phyloP scores from a whole-genome alignment of 179 eudicot genomes.

The Camellia oleifera region DNA sequence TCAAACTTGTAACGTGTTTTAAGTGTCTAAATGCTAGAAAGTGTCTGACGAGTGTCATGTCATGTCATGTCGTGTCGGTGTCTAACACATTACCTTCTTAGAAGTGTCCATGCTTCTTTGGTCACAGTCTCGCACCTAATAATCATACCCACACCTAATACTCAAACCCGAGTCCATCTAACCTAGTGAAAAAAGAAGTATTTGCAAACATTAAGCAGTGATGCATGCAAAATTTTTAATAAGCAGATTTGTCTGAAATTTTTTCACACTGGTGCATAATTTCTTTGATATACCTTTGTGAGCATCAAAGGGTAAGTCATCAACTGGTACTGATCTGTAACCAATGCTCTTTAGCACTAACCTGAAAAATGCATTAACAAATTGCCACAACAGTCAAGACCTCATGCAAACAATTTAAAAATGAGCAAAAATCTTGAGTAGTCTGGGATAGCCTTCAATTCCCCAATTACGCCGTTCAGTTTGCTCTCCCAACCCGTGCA shows the following conservation, averaged over 20 bases:
- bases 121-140: not conserved
- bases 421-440: not conserved
- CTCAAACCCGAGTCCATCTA: not conserved
- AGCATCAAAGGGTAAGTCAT: slow-evolving; percentile 78
- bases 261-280: not conserved
- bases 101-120: too few species aligned
- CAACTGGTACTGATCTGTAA: slow-evolving; percentile 84
- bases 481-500: not conserved
- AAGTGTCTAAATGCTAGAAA: too few species aligned
- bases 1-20: too few species aligned
- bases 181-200: not conserved
- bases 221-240: not conserved
- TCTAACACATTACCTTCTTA: too few species aligned
- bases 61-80: too few species aligned
- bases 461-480: not conserved
- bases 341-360: slow-evolving; percentile 93
- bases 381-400: slow-evolving; percentile 7
- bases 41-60: too few species aligned
- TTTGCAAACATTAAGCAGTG: slow-evolving; percentile 1
- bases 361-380: slow-evolving; percentile 39
- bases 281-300: slow-evolving; percentile 48
- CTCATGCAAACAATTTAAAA: not conserved
- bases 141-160: not conserved
- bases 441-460: not conserved
- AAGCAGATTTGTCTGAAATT: not conserved